Evolutionary conservation across 2,329 filamentous ascomycete species (phyloP), one percentile per base, ranked within the genome.

Genomic region (Xylogone sp.): DNA sequence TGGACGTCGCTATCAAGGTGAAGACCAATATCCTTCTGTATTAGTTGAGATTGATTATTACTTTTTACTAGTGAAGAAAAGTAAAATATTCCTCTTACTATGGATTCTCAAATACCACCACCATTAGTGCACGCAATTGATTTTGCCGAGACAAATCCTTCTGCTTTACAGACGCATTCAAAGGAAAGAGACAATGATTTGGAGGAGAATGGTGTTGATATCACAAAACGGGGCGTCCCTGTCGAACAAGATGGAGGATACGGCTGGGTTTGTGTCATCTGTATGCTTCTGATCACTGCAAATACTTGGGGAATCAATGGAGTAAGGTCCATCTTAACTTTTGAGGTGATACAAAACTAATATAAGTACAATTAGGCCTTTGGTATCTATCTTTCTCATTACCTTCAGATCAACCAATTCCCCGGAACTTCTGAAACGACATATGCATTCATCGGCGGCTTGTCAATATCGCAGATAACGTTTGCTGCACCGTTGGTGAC

Each of bases 371-470:
- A 6, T 5, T 77, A 75, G 71, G 75, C 77, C 2, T 86, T 86
- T 71, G 87, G 86, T 66, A 86, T 89, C 53, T 88, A 85, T 56
- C 80, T 91, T 16, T 84, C 88, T n/a, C 78, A 89, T 60, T 92
- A 91, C 71, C 78, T 91, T 53, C 71, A 75, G 20, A 79, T 78
- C 47, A 70, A 82, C 46, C 72, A 75, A 21, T 89, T 86, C 55
- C 76, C 81, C 0, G 79, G 77, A n/a, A 77, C 85, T 0, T 81
- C 79, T 0, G 70, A 77, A 1, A 74, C 90, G 2, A 75, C 82
- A 3, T 90, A 84, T 65, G 88, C 87, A 34, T 90, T 91, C 64
- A 77, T 91, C 19, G 88, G 87, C 29, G 83, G 82, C 0, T 71
- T 88, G 0, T 84, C 80, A 39, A 80, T 87, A 43, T 82, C 81